Conservation (phyloP, 2,329 filamentous ascomycete genomes). For the Fusarium tanahbumbuense region DNA sequence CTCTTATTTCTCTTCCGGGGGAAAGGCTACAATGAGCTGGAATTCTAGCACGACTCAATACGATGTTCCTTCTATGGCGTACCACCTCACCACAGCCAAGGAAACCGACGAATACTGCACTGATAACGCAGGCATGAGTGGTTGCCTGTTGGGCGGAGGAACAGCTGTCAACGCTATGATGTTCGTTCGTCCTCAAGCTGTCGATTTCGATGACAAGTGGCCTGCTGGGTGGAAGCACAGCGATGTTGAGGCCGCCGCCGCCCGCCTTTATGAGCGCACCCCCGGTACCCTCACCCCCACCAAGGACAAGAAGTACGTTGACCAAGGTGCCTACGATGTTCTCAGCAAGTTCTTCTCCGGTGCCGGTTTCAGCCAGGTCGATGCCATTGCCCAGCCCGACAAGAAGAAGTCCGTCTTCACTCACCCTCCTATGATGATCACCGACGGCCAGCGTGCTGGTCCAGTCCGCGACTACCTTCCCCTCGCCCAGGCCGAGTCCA, state of each 20-base stretch:
- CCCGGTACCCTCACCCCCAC: slow-evolving; percentile 76
- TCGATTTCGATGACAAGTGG: slow-evolving; percentile 79
- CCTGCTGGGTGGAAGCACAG: slow-evolving; percentile 75
- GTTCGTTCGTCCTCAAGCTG: slow-evolving; percentile 73
- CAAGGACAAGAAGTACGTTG: slow-evolving; percentile 72
- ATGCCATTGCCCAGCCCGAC: slow-evolving; percentile 68
- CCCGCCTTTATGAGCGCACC: slow-evolving; percentile 75
- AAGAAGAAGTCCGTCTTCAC: slow-evolving; percentile 74
- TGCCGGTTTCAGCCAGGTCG: slow-evolving; percentile 72
- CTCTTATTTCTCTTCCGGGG: slow-evolving; percentile 62
- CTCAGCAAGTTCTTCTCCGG: slow-evolving; percentile 68
- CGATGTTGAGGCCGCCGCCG: slow-evolving; percentile 65
- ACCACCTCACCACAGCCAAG: slow-evolving; percentile 74
- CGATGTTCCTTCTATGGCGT: slow-evolving; percentile 77
- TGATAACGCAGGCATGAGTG: slow-evolving; percentile 79
- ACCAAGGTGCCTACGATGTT: slow-evolving; percentile 74
- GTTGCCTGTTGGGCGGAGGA: slow-evolving; percentile 76
- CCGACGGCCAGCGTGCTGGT: slow-evolving; percentile 73
- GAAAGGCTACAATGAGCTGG: slow-evolving; percentile 73
- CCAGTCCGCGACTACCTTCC: slow-evolving; percentile 79
- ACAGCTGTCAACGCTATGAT: slow-evolving; percentile 75
- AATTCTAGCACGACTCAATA: slow-evolving; percentile 73
- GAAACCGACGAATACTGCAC: slow-evolving; percentile 70
- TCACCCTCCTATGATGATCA: slow-evolving; percentile 67
- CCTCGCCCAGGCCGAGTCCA: slow-evolving; percentile 66